phyloP scores from a whole-genome alignment of 2,329 filamentous ascomycete genomes.

The Xylariales sp. region DNA sequence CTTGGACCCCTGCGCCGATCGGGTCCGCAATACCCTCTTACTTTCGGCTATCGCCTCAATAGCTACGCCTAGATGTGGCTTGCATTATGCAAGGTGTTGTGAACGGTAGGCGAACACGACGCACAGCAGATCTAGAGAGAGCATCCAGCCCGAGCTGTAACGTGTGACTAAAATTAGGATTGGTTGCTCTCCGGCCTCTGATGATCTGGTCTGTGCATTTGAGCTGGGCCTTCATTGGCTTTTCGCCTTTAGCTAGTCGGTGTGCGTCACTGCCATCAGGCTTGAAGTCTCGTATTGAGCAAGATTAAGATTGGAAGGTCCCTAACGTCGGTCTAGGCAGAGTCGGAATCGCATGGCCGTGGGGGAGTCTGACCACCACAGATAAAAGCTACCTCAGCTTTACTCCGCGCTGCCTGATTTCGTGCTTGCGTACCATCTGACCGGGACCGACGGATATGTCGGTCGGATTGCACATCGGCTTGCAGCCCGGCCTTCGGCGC shows the following conservation, averaged over 20 bases:
- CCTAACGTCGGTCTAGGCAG: neutral
- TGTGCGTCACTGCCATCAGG: conserved; percentile 1
- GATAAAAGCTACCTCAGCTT: conserved; percentile 6
- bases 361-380: neutral
- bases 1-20: neutral
- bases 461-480: neutral
- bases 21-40: neutral
- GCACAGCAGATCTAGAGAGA: conserved; percentile 18
- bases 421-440: neutral
- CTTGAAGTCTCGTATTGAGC: conserved; percentile 4
- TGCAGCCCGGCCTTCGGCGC: neutral
- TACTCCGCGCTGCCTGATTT: conserved; percentile 5
- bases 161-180: conserved; percentile 24
- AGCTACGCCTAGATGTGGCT: conserved; percentile 19
- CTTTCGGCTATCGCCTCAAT: conserved; percentile 3
- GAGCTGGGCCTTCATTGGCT: conserved; percentile 9
- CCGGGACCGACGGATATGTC: conserved; percentile 30
- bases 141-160: conserved; percentile 1
- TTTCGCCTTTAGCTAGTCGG: conserved; percentile 7
- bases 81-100: conserved; percentile 30
- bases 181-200: neutral
- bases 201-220: conserved; percentile 9
- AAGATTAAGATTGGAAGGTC: neutral
- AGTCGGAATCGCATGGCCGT: neutral
- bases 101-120: conserved; percentile 9